Base-by-base conservation (phyloP, 2,329 filamentous ascomycete genomes). In the Boeremia lycopersici region DNA sequence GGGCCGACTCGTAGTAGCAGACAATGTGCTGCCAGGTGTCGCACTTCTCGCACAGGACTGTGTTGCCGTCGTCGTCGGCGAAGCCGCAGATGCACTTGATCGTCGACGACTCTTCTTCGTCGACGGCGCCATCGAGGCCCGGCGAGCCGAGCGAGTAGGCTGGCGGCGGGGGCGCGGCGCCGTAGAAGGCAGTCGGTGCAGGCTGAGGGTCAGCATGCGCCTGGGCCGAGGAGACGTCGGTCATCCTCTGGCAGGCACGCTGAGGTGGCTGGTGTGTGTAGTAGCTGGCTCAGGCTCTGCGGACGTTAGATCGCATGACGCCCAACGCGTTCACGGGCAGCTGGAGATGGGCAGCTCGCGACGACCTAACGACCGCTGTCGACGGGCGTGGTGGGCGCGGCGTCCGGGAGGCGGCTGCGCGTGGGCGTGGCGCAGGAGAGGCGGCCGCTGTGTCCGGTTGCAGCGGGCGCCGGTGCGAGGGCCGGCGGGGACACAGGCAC, bases 31-130 rank as follows among this genome's bases (percentile, higher is more conserved):
- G 95, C 95, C 95, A 99, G 44, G 92, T 95, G 74, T 96, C 90
- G 82, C 95, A 99, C 55, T 83, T 86, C 74, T 98, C 95, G 82
- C 95, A 99, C 77, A 93, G 91, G 59, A 99, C 96, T 56, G 95
- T 99, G 77, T 91, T 93, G 77, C 95, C 95, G 81, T 99, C 95
- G 82, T 99, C 95, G 80, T 96, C 92, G 74, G 86, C 81, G 77
- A 89, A 97, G 74, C 87, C 87, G 79, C 95, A 99, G 68, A 98
- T 96, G 84, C 95, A 99, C 82, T 96, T 96, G 80, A 98, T 97
- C 56, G 91, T 96, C 76, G 96, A 96, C 15, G 89, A 89, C 76
- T 93, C 89, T 77, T 93, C 89, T 60, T 88, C 86, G 69, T 75
- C 73, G 54, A 88, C 82, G 64, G 69, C 56, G 33, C 67, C 66